A percentile compares a stretch with the other conserved stretches of the same genome.
Evolutionary conservation across 2,329 filamentous ascomycete genomes (phyloP).

Genomic region (Arthrinium phaeospermum): DNA sequence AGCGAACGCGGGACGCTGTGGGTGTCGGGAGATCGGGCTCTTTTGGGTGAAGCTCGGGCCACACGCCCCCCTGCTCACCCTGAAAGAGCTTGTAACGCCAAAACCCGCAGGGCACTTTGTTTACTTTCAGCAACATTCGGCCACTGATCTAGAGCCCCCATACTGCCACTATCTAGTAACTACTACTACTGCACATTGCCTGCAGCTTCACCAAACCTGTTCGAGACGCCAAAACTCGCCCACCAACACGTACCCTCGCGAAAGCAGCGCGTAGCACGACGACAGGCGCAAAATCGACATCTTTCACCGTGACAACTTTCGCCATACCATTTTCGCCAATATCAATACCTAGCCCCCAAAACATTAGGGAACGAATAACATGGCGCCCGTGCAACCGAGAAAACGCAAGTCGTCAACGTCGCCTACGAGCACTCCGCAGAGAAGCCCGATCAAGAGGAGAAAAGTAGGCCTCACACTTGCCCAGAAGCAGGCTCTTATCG

Average conservation of each 20-base stretch:
- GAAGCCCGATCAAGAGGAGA: slow-evolving; percentile 68
- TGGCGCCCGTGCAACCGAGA: slow-evolving; percentile 53
- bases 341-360: not conserved
- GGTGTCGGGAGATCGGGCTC: not conserved
- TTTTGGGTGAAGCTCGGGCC: slow-evolving; percentile 3
- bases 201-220: slow-evolving; percentile 14
- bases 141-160: slow-evolving; percentile 26
- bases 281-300: not conserved
- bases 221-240: slow-evolving; percentile 3
- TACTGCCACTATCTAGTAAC: not conserved
- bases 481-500: slow-evolving; percentile 86
- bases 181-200: slow-evolving; percentile 18
- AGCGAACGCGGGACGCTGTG: not conserved
- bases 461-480: slow-evolving; percentile 65
- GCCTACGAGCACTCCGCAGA: slow-evolving; percentile 46
- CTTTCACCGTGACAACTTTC: not conserved
- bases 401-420: slow-evolving; percentile 52
- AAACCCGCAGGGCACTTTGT: slow-evolving; percentile 40
- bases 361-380: slow-evolving; percentile 36
- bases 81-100: slow-evolving; percentile 17
- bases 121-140: slow-evolving; percentile 40
- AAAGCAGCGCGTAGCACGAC: not conserved
- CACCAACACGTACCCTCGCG: slow-evolving; percentile 32
- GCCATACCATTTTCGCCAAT: not conserved
- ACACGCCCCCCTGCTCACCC: slow-evolving; percentile 12